A percentile compares a stretch with the other conserved stretches of the same genome.
Evolutionary conservation across 352 stramenopile species (phyloP).

Genomic region (Hyaloperonospora arabidopsidis): DNA sequence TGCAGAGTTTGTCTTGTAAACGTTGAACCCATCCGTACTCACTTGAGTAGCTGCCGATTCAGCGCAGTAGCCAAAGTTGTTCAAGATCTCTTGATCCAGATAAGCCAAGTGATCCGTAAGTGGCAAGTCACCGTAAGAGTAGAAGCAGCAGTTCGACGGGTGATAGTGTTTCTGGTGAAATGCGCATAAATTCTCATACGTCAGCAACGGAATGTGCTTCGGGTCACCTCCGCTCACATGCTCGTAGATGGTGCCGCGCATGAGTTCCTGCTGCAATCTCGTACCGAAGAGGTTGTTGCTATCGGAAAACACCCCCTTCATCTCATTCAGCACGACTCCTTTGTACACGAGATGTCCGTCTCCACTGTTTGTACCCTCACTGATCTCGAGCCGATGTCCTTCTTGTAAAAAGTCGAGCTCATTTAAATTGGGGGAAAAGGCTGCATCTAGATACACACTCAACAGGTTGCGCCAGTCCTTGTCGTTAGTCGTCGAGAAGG

Average conservation of each 20-base stretch:
- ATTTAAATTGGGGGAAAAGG: slow-evolving; percentile 90
- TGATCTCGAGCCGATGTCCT: slow-evolving; percentile 65
- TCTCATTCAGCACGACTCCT: slow-evolving; percentile 99
- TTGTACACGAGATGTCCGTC: slow-evolving; percentile 58
- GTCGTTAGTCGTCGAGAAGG: slow-evolving; percentile 94
- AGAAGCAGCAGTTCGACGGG: slow-evolving; percentile 85
- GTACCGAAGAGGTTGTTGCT: slow-evolving; percentile 90
- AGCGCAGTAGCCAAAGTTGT: slow-evolving; percentile 50
- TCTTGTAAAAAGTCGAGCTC: slow-evolving; percentile 75
- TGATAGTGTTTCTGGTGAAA: slow-evolving; percentile 87
- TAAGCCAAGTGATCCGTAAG: slow-evolving; percentile 70
- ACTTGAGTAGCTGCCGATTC: slow-evolving; percentile 48
- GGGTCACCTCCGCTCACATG: slow-evolving; percentile 79
- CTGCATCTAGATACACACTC: slow-evolving; percentile 95
- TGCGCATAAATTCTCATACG: slow-evolving; percentile 61
- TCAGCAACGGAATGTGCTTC: slow-evolving; percentile 57
- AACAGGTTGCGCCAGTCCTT: slow-evolving; percentile 98
- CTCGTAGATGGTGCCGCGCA: slow-evolving; percentile 83
- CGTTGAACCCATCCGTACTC: slow-evolving; percentile 34
- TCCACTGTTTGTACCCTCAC: slow-evolving; percentile 21
- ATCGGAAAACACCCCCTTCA: slow-evolving; percentile 97
- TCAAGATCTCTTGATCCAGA: slow-evolving; percentile 60
- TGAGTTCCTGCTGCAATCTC: slow-evolving; percentile 86
- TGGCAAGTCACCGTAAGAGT: slow-evolving; percentile 83
- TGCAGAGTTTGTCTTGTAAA: slow-evolving; percentile 23